Base-by-base conservation (phyloP, 2,329 filamentous ascomycete species). In the Sporothrix schenckii region DNA sequence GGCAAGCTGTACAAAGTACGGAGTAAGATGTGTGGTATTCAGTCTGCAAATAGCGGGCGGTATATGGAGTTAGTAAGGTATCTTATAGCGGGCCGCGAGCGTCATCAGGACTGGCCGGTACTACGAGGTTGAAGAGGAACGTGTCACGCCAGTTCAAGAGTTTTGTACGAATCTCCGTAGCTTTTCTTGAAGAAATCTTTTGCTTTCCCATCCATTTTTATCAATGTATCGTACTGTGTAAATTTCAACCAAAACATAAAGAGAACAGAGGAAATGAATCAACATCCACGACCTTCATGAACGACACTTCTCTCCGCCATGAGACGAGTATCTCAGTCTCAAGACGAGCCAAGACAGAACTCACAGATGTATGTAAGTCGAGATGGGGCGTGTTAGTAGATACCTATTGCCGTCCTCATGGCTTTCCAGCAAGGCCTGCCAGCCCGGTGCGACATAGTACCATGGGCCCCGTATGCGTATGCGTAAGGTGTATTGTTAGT, bases 291-390 rank as follows among this genome's bases (percentile, higher is more conserved):
- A 16, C 41, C 14, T 27, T 41, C 30, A 19, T 21, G 19, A 60
- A n/a, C 56, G 56, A 34, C 56, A 44, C 56, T 60, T 60, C 30
- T 41, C 30, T 41, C 56, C 56, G 56, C 34, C 11, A 34, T 41
- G 19, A 60, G 56, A 44, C 24, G 34, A 14, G 56, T 34, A 16
- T 14, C 14, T 16, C 41, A 30, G 34, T 5, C 7, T 21, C 24
- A 60, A 60, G 56, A 44, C 44, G 56, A 21, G 56, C 56, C 34
- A 44, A 61, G 56, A 44, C 34, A 9, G 34, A n/a, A 14, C 34
- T 61, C 44, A n/a, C 34, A 60, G 56, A 27, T 63, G 39, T 47
- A 27, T 63, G 39, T 47, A n/a, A 58, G 54, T 58, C 54, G 30
- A 41, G 30, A 27, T 27, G 54, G 24, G 24, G 14, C 30, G 30